Conservation (phyloP, 2,329 filamentous ascomycete genomes). For the Torrubiellomyces zombiae region DNA sequence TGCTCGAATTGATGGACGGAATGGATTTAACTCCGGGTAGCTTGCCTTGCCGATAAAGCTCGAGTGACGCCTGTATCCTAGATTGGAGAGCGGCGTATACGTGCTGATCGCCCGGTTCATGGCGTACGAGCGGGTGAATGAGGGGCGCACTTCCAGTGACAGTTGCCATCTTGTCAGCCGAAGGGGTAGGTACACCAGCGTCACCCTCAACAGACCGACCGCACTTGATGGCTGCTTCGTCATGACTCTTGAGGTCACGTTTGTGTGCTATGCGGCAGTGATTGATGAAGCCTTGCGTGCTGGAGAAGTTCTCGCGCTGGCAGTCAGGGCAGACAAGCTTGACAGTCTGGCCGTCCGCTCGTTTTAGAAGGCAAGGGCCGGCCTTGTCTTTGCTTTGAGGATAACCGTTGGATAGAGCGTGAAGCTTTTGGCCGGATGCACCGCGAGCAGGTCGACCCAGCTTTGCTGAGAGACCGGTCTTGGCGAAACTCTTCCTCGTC, state of each 20-base stretch:
- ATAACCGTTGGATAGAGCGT: constrained; percentile 54
- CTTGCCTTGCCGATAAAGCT: constrained; percentile 33
- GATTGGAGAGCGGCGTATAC: constrained; percentile 31
- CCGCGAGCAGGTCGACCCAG: constrained; percentile 32
- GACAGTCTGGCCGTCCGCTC: constrained; percentile 71
- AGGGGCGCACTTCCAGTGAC: too few relatives aligned
- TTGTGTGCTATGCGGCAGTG: constrained; percentile 94
- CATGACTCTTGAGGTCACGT: constrained; percentile 87
- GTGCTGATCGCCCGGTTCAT: constrained; percentile 35
- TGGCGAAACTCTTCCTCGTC: constrained; percentile 54
- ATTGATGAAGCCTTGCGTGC: constrained; percentile 98
- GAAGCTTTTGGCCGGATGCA: constrained; percentile 42
- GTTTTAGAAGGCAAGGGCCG: constrained; percentile 69
- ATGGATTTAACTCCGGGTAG: constrained; percentile 30
- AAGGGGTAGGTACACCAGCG: constrained; percentile 4
- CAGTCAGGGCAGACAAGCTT: constrained; percentile 86
- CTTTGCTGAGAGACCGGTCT: constrained; percentile 26
- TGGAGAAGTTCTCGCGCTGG: constrained; percentile 79
- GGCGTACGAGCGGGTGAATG: constrained; percentile 19
- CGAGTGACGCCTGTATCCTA: constrained; percentile 37
- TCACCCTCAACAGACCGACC: constrained; percentile 58
- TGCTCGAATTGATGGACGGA: constrained; percentile 16
- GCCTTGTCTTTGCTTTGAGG: constrained; percentile 63
- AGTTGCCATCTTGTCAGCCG: too few relatives aligned
- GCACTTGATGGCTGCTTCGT: constrained; percentile 77